Conservation (phyloP, 306 rosid species). For the Boehmeria nivea region DNA sequence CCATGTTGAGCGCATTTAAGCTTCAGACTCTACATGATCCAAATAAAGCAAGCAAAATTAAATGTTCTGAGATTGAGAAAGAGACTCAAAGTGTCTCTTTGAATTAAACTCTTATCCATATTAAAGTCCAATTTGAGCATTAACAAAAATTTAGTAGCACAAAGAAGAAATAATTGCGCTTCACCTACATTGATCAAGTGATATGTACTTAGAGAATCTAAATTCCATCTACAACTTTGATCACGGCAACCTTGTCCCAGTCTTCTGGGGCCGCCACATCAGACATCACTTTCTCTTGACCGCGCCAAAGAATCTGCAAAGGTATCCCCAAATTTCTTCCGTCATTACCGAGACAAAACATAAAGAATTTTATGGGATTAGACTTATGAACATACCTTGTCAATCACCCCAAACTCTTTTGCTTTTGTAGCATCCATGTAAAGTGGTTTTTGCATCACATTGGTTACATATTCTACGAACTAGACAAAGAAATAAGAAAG, state of each 20-base stretch:
- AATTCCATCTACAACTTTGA: conserved; percentile 54
- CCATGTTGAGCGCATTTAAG: no score
- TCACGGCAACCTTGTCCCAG: conserved; percentile 73
- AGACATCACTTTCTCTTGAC: conserved; percentile 61
- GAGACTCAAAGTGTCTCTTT: no score
- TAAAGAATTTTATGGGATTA: conserved; percentile 12
- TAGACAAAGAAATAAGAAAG: conserved; percentile 25
- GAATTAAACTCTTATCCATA: no score
- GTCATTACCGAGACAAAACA: not conserved
- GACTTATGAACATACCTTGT: conserved; percentile 52
- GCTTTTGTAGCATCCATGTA: conserved; percentile 71
- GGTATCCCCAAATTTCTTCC: conserved; percentile 9
- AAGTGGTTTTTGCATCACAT: conserved; percentile 61
- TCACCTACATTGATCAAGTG: conserved; percentile 41
- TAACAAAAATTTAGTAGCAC: not conserved
- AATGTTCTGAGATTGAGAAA: no score
- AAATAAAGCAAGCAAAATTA: no score
- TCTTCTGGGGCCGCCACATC: conserved; percentile 60
- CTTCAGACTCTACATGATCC: no score
- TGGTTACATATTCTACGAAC: conserved; percentile 57
- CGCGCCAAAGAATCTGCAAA: conserved; percentile 82
- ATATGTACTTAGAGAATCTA: conserved; percentile 34
- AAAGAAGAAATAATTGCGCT: conserved; percentile 14
- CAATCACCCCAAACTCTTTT: conserved; percentile 82
- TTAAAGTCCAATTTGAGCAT: no score